Evolutionary conservation across 345 rosid species (phyloP).

Genomic region (Ceriops decandra): DNA sequence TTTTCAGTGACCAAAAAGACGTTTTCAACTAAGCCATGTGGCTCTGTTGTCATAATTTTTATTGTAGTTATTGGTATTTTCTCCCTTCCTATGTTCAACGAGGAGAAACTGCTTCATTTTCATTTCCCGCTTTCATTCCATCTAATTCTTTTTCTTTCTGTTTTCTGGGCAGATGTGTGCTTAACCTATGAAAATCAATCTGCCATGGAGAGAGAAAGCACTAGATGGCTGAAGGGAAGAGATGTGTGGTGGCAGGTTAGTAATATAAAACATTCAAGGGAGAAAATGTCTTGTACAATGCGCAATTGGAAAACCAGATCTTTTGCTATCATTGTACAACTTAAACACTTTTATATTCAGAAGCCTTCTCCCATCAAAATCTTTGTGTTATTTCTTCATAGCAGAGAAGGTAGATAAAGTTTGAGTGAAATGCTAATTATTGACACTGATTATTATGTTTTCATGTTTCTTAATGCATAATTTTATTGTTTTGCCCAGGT

Average conservation of each 20-base stretch:
- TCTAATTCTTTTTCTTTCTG: not conserved
- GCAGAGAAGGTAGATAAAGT: not conserved
- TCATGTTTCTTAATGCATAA: not conserved
- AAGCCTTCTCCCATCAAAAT: not conserved
- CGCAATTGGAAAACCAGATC: no score
- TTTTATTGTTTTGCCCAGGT: not conserved
- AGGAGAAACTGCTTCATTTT: no score
- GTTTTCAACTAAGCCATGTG: not conserved
- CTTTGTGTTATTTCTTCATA: not conserved
- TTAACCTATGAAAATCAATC: conserved; percentile 1
- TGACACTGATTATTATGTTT: not conserved
- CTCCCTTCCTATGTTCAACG: no score
- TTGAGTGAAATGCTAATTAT: not conserved
- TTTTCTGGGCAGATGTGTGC: conserved; percentile 2
- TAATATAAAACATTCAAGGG: not conserved
- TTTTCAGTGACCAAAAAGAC: not conserved
- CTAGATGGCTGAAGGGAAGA: conserved; percentile 2
- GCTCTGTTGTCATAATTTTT: not conserved
- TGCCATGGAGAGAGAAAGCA: conserved; percentile 1
- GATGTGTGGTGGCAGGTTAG: conserved; percentile 7
- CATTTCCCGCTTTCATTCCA: no score
- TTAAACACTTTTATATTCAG: not conserved
- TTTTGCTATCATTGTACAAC: no score
- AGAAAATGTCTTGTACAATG: no score
- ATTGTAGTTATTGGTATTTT: no score